These are phyloP conservation scores for Sideroxylon spinosum DNA, from an alignment of 179 eudicot species.

Conservation along the genomic window DNA sequence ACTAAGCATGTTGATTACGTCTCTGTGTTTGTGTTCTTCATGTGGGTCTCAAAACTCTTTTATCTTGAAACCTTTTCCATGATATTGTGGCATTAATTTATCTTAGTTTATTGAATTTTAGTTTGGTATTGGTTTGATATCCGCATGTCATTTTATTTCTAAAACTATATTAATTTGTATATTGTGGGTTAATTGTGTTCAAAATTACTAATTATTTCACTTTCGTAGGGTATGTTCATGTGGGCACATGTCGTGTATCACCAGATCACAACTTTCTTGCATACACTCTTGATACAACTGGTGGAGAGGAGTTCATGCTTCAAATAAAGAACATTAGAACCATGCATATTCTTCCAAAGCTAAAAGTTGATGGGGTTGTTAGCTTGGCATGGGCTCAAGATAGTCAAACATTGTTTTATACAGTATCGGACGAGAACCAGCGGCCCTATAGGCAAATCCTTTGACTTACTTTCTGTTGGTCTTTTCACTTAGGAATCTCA, in stretches of 20 bases:
- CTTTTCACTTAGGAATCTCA: conserved; percentile 13
- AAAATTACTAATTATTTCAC: conserved; percentile 13
- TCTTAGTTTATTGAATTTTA: neutral
- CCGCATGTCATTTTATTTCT: neutral
- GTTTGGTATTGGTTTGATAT: neutral
- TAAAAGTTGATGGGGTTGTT: conserved; percentile 61
- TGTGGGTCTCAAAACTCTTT: neutral
- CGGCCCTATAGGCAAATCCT: conserved; percentile 73
- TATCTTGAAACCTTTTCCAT: neutral
- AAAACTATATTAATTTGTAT: neutral
- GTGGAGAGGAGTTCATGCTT: conserved; percentile 72
- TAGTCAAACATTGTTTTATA: conserved; percentile 64
- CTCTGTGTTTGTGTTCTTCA: neutral
- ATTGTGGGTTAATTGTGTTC: neutral
- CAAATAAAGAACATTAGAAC: conserved; percentile 69
- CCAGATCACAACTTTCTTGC: conserved; percentile 92
- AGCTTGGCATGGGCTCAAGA: conserved; percentile 94
- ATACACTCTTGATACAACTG: conserved; percentile 76
- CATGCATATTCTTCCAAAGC: conserved; percentile 37
- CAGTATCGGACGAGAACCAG: conserved; percentile 70
- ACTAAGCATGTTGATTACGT: neutral
- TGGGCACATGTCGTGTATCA: conserved; percentile 90
- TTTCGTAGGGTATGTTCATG: conserved; percentile 80
- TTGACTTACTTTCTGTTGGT: conserved; percentile 9
- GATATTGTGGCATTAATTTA: neutral